phyloP scores from a whole-genome alignment of 73 alveolate genomes.

The Tetrahymena elliotti region DNA sequence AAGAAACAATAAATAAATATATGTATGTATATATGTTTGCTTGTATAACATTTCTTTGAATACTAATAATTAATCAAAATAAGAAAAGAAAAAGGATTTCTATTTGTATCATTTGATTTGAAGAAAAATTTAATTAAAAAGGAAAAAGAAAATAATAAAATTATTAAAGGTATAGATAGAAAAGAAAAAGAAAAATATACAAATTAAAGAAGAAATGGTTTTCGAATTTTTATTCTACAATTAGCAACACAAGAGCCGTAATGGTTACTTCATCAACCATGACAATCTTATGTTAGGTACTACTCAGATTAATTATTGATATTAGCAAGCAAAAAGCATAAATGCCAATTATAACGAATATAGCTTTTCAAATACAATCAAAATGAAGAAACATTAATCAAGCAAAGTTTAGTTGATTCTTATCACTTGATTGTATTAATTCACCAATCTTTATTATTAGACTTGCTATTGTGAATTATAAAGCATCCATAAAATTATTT shows the following conservation, averaged over 20 bases:
- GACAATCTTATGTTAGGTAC: slow-evolving; percentile 38
- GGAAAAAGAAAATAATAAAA: not conserved
- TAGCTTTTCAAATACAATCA: not conserved
- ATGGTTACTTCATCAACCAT: slow-evolving; percentile 37
- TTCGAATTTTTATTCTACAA: not conserved
- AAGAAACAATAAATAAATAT: not conserved
- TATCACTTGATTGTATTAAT: not conserved
- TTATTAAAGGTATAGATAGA: not conserved
- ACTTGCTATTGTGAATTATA: not conserved
- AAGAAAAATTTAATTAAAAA: not conserved
- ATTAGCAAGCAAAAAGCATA: not conserved
- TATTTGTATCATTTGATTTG: not conserved
- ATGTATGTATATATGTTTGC: not conserved
- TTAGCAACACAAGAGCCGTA: slow-evolving; percentile 17
- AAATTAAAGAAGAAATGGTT: not conserved
- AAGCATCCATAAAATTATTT: not conserved
- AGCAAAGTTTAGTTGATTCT: not conserved
- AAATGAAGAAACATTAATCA: not conserved
- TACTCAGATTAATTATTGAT: not conserved
- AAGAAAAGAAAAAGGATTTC: not conserved
- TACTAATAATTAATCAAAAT: not conserved
- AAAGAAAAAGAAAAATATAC: not conserved
- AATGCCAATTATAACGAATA: not conserved
- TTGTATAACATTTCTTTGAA: not conserved
- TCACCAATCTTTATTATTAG: not conserved